Conservation (phyloP, 345 rosid species). For the Firmiana major region DNA sequence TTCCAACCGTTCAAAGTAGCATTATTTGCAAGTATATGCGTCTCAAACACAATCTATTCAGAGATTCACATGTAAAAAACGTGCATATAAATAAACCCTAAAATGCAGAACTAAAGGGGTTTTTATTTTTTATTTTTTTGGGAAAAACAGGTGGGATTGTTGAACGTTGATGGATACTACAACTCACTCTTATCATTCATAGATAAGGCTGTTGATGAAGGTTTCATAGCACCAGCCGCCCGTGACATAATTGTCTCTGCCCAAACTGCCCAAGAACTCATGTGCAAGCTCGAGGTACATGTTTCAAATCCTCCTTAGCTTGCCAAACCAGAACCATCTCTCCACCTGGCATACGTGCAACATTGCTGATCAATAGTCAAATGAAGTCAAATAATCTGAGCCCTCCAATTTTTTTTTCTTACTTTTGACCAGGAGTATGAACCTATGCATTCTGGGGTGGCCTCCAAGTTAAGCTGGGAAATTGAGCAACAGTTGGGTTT, state of each 20-base stretch:
- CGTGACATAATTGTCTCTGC: constrained; percentile 73
- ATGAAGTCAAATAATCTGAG: background rate
- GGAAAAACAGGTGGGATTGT: constrained; percentile 56
- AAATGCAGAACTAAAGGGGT: background rate
- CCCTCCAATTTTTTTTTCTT: background rate
- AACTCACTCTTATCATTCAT: constrained; percentile 64
- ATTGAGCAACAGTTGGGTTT: constrained; percentile 57
- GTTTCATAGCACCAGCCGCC: constrained; percentile 66
- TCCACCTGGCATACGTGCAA: background rate
- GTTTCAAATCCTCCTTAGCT: background rate
- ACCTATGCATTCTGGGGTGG: constrained; percentile 45
- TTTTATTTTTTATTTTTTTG: too few species aligned
- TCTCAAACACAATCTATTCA: background rate
- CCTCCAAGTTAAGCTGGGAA: constrained; percentile 58
- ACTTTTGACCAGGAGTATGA: constrained; percentile 44
- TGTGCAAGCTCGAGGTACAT: constrained; percentile 67
- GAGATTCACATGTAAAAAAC: background rate
- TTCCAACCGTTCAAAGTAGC: background rate
- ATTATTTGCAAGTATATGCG: background rate
- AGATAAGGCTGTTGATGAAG: constrained; percentile 85
- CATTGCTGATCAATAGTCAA: background rate
- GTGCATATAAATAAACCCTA: background rate
- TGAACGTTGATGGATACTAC: constrained; percentile 78
- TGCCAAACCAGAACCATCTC: background rate
- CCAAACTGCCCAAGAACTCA: constrained; percentile 64